Percentiles rank a stretch among this genome's conserved stretches.
Conservation (phyloP, 2,329 filamentous ascomycete species). For the Arthrobotrys pseudoclavata region DNA sequence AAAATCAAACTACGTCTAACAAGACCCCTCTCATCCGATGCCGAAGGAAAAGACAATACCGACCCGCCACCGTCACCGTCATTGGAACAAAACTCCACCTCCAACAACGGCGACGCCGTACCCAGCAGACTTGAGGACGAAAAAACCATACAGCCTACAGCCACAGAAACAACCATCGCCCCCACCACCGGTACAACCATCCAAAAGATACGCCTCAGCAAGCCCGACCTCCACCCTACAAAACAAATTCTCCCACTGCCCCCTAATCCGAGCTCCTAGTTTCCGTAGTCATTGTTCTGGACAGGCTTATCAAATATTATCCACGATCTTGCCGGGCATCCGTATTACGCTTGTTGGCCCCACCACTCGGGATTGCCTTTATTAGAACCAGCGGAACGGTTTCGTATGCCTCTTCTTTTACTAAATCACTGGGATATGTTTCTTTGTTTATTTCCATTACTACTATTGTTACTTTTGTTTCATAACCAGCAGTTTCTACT, state of each 20-base stretch:
- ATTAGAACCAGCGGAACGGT: conserved; percentile 1
- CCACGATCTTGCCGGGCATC: background rate
- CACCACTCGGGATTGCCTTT: conserved; percentile 4
- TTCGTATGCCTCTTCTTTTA: background rate
- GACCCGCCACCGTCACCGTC: background rate
- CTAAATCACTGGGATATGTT: conserved; percentile 3
- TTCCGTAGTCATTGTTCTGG: background rate
- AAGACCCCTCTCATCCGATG: conserved; percentile 65
- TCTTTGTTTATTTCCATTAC: conserved; percentile 22
- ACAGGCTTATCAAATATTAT: background rate
- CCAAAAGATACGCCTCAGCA: background rate
- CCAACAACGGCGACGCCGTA: background rate
- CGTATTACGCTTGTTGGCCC: background rate
- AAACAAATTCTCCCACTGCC: background rate
- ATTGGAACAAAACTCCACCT: background rate
- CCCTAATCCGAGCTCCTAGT: background rate
- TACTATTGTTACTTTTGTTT: conserved; percentile 1
- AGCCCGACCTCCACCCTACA: background rate
- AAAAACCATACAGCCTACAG: background rate
- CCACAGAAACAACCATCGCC: background rate
- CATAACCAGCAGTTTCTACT: background rate
- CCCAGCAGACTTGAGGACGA: background rate
- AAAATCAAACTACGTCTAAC: conserved; percentile 71
- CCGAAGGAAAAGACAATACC: conserved; percentile 10
- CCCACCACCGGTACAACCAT: background rate